phyloP scores from a whole-genome alignment of 345 rosid genomes.

The Eucalyptus victrix region DNA sequence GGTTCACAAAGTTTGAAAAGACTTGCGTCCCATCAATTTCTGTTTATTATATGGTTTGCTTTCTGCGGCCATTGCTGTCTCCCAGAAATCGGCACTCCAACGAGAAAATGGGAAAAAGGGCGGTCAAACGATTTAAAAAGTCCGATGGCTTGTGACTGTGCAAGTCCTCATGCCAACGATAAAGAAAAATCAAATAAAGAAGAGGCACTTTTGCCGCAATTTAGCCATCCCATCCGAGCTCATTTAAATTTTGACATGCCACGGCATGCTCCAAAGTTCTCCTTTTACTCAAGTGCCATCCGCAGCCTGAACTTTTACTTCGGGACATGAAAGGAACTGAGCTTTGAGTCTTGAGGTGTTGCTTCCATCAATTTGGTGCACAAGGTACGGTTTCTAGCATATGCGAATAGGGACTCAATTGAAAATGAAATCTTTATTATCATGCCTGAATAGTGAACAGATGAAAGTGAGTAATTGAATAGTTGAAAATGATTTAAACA shows the following conservation, averaged over 20 bases:
- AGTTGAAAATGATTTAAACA: background rate
- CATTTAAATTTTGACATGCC: background rate
- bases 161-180: background rate
- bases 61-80: background rate
- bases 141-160: background rate
- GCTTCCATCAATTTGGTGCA: background rate
- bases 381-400: background rate
- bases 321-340: background rate
- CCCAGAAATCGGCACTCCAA: background rate
- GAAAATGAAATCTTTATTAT: background rate
- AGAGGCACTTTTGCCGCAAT: background rate
- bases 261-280: background rate
- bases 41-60: background rate
- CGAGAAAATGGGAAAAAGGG: background rate
- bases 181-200: background rate
- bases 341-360: background rate
- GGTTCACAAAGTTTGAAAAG: background rate
- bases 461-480: background rate
- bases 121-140: background rate
- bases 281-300: background rate
- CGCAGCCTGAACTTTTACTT: background rate
- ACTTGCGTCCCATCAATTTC: background rate
- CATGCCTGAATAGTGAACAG: accelerated
- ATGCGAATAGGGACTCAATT: background rate
- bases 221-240: background rate